Evolutionary conservation across 306 rosid genomes (phyloP).

Genomic region (Cucumis cinereus): DNA sequence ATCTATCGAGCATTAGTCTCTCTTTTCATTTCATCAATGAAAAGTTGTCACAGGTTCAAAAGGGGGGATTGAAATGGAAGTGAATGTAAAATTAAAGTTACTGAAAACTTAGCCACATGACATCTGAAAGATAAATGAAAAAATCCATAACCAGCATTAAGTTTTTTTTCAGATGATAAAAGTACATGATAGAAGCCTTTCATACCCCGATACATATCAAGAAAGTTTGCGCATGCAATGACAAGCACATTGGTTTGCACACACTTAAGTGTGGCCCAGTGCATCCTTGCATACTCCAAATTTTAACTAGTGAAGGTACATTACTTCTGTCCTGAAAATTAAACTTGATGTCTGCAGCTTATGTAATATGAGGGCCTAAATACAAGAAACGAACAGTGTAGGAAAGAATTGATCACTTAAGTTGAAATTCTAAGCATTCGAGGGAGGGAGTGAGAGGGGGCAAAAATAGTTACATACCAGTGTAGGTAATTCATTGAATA

Average conservation of each 20-base stretch:
- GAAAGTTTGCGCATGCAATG: not conserved
- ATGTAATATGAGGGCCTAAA: not conserved
- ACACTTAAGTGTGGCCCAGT: not conserved
- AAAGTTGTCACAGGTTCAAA: too few species aligned
- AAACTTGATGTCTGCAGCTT: not conserved
- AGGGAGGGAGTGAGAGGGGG: not conserved
- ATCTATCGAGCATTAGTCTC: too few species aligned
- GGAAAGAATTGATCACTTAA: not conserved
- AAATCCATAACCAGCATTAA: not conserved
- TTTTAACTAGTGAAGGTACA: not conserved
- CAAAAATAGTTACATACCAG: constrained; percentile 49
- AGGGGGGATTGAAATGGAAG: not conserved
- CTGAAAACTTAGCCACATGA: not conserved
- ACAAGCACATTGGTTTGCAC: not conserved
- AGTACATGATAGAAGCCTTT: not conserved
- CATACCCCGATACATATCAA: not conserved
- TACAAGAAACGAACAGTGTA: not conserved
- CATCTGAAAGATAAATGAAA: not conserved
- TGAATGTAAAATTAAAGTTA: not conserved
- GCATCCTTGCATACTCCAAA: not conserved
- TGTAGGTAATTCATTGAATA: constrained; percentile 95
- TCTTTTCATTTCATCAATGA: too few species aligned
- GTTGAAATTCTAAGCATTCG: not conserved
- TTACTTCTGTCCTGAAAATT: not conserved
- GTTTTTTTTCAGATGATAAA: not conserved